phyloP scores from a whole-genome alignment of 176 grass and related monocot genomes.

The Lolium perenne region DNA sequence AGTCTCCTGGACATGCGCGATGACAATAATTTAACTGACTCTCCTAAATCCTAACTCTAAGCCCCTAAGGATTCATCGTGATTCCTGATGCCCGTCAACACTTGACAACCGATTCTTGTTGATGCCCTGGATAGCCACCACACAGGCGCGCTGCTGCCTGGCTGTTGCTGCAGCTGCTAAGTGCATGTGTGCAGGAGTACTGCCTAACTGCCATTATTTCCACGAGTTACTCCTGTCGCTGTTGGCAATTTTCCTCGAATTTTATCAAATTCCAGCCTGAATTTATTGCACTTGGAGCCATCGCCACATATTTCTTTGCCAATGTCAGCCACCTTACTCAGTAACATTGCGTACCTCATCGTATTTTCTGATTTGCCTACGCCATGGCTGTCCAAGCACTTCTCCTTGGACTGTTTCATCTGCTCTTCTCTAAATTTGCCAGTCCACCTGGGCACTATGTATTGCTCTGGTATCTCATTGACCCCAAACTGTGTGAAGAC shows the following conservation, averaged over 20 bases:
- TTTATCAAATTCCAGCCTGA: slow-evolving; percentile 11
- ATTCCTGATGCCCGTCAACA: neutral
- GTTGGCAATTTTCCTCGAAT: slow-evolving; percentile 9
- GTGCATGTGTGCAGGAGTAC: neutral
- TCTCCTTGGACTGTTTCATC: slow-evolving; percentile 9
- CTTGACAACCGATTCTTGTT: neutral
- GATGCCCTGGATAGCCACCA: neutral
- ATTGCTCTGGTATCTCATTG: slow-evolving; percentile 31
- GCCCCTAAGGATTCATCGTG: neutral
- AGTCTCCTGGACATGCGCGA: neutral
- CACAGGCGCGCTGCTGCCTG: neutral
- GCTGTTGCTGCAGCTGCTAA: neutral
- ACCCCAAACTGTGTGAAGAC: slow-evolving; percentile 43
- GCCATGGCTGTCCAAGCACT: neutral
- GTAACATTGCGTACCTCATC: slow-evolving; percentile 30
- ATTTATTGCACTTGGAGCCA: slow-evolving; percentile 17
- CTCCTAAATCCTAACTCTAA: neutral
- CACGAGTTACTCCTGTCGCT: neutral
- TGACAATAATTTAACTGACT: neutral
- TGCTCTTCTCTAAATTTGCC: slow-evolving; percentile 22
- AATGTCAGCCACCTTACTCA: slow-evolving; percentile 29
- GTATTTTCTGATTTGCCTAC: slow-evolving; percentile 17
- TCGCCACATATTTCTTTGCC: slow-evolving; percentile 24
- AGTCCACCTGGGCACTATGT: slow-evolving; percentile 48
- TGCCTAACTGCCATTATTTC: neutral